Base-by-base conservation (phyloP, 192 early-diverging fungal species). In the Podila verticillata region DNA sequence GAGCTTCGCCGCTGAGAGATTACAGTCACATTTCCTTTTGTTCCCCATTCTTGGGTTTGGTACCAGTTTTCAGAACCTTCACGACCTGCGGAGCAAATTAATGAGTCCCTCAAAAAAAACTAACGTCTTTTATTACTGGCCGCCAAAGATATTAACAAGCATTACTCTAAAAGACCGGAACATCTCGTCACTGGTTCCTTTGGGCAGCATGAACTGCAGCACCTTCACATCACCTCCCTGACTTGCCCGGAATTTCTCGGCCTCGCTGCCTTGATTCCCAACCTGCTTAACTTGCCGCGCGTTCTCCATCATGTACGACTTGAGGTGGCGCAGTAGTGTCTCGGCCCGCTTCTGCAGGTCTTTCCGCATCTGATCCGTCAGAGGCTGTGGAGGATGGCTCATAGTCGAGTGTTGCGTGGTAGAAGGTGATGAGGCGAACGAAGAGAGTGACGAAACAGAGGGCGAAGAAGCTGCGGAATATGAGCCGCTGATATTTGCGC, bases 281-380 rank as follows among this genome's bases (percentile, higher is more conserved):
- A 82, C 65, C 32, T 82, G 75, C 57, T 87, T 86, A 3, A 82
- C 80, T 54, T 75, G 68, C 4, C 89, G 77, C 10, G 87, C 85
- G 48, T 83, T 86, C 39, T 90, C 87, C 61, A 90, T 89, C 63
- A 91, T 60, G 51, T 70, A 89, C 3, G 87, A 85, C 56, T 91
- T 91, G 15, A 87, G 68, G 48, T 80, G 82, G 32, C 88, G 86
- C 56, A 89, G 65, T 6, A 86, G 68, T 3, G 77, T 58, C 54
- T 90, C 87, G 1, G 85, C 81, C 10, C 90, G 85, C 34, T 73
- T 77, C 30, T 77, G 70, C 1, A 89, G 67, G 65, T 87, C 84
- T 19, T 70, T 81, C 12, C 82, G 74, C 28, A 65, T 69, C 34
- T 74, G 68, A n/a, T 81, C 73, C 7, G 68, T 57, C 19, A 68